These are phyloP conservation scores for Tetrahymena elliotti DNA, from an alignment of 73 alveolate genomes.

Conservation along the genomic window DNA sequence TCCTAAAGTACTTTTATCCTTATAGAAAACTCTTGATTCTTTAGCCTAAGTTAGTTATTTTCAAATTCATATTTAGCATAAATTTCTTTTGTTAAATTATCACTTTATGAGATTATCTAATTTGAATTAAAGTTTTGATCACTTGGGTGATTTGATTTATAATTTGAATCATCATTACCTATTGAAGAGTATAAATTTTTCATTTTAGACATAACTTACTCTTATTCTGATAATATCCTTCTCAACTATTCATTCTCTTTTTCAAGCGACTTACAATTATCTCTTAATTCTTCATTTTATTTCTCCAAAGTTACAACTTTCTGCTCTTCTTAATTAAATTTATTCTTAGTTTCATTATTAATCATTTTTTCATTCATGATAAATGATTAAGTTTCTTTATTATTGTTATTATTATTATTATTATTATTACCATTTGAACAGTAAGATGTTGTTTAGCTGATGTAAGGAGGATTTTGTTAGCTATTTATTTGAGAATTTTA, in stretches of 20 bases:
- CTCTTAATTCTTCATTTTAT: background rate
- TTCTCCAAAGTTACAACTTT: background rate
- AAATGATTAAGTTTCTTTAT: background rate
- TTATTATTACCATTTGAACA: background rate
- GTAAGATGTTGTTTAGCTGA: background rate
- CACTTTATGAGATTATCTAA: background rate
- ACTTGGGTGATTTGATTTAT: background rate
- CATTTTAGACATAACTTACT: background rate
- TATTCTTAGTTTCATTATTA: background rate
- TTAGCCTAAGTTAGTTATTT: background rate
- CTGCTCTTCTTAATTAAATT: background rate
- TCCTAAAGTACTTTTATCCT: background rate
- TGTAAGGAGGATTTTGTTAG: background rate
- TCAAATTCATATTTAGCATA: background rate
- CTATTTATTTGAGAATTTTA: background rate
- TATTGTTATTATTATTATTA: too few relatives aligned
- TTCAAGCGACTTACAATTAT: background rate
- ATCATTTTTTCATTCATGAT: background rate
- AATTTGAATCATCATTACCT: background rate
- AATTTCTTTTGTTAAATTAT: background rate
- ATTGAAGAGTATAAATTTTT: background rate
- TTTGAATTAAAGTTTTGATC: background rate
- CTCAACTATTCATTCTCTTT: background rate
- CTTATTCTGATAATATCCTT: background rate
- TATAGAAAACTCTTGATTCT: background rate